Evolutionary conservation across 169 alveolate species (phyloP).

Genomic region (Plasmodium blacklocki): DNA sequence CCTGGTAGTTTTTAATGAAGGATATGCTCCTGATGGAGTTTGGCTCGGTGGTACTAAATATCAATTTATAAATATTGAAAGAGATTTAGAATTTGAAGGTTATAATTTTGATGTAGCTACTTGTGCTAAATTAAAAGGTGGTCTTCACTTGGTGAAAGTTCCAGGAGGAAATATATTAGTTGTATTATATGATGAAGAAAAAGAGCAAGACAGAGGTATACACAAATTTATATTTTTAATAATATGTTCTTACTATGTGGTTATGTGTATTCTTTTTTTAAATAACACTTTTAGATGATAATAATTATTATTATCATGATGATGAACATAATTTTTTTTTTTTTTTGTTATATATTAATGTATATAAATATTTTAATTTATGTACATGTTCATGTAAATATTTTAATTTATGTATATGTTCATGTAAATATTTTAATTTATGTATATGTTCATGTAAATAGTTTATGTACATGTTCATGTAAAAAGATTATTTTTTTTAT

Average conservation of each 20-base stretch:
- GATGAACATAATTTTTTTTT: background rate
- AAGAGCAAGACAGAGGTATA: constrained; percentile 82
- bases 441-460: background rate
- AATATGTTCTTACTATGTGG: too few relatives aligned
- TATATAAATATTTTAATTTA: background rate
- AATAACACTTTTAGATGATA: too few relatives aligned
- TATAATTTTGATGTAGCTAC: constrained; percentile 82
- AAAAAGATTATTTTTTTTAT: background rate
- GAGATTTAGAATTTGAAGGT: constrained; percentile 79
- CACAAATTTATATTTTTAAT: background rate
- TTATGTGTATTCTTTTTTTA: too few relatives aligned
- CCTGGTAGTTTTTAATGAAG: constrained; percentile 49
- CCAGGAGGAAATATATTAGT: constrained; percentile 84
- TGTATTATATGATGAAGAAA: constrained; percentile 82
- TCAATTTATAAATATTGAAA: constrained; percentile 83
- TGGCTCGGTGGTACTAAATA: constrained; percentile 86
- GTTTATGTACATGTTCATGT: background rate
- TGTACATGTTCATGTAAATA: background rate
- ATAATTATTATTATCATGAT: too few relatives aligned
- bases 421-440: background rate
- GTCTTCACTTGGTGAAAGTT: constrained; percentile 83
- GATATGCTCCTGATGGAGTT: constrained; percentile 82
- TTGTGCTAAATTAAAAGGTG: constrained; percentile 85
- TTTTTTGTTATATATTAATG: background rate
- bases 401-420: background rate